Base-by-base conservation (phyloP, 768 basidiomycete genomes). In the Mycena filopes region DNA sequence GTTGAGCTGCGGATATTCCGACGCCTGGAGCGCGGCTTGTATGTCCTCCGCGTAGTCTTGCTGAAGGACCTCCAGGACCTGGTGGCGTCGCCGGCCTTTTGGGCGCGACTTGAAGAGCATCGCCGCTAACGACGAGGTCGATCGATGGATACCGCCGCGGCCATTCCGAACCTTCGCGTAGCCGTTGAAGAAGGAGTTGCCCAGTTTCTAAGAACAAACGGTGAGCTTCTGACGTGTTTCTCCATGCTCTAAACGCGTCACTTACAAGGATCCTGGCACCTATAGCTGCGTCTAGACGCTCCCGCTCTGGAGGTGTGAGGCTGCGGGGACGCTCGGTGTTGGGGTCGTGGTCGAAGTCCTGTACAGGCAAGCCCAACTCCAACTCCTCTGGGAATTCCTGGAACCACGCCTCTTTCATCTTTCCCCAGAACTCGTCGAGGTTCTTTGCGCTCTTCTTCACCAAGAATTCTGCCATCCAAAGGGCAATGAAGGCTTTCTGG, bases 61-160 rank as follows among this genome's bases (percentile, higher is more conserved):
- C 20, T 51, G 50, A 25, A 36, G 54, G 2, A 61, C 31, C 29
- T 61, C 60, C 16, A 61, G 60, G 7, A 61, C 60, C 25, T 61
- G 60, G 51, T 54, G 60, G 25, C 51, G 60, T 3, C 60, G 49
- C 4, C 36, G 42, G 2, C 42, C 29, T 15, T 61, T 61, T 1
- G 60, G 50, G 5, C 16, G 36, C 20, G n/a, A 12, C 20, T 61
- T 61, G 51, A 61, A 61, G 18, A 53, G 43, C 7, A 26, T 25
- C 1, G 33, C 41, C 3, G 60, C 60, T 6, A 61, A 21, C 3
- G 50, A 53, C 0, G n/a, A 16, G 18, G n/a, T 8, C n/a, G 49
- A 43, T 7, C 36, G 23, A 3, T 16, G 11, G 7, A 41, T 21
- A 11, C 49, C 59, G 5, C 59, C 59, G 20, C 49, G 21, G 1